Conservation (phyloP, 169 alveolate genomes). For the Fabrea salina region DNA sequence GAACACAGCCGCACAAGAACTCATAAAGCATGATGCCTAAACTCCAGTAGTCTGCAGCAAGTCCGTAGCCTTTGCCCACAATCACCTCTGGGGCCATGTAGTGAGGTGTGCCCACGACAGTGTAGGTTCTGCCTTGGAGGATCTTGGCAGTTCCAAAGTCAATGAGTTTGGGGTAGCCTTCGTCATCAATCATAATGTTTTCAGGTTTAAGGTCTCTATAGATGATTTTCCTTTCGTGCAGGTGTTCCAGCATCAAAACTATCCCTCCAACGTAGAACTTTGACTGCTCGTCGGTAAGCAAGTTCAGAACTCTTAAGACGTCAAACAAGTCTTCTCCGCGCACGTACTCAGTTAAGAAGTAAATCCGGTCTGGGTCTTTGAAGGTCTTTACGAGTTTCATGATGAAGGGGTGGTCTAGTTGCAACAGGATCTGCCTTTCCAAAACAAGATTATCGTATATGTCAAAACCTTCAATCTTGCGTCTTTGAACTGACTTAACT, state of each 20-base stretch:
- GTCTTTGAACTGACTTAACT: constrained; percentile 18
- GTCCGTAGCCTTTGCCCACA: constrained; percentile 70
- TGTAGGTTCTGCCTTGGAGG: constrained; percentile 37
- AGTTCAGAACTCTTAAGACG: constrained; percentile 47
- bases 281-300: constrained; percentile 46
- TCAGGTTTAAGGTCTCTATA: constrained; percentile 79
- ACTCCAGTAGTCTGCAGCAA: constrained; percentile 79
- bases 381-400: constrained; percentile 71
- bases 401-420: constrained; percentile 57
- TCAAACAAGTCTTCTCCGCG: constrained; percentile 68
- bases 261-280: constrained; percentile 56
- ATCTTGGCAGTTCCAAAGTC: constrained; percentile 70
- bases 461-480: constrained; percentile 14
- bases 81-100: constrained; percentile 73
- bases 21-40: constrained; percentile 80
- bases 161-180: constrained; percentile 58
- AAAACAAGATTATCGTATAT: constrained; percentile 32
- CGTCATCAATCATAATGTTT: constrained; percentile 65
- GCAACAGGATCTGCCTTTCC: constrained; percentile 29
- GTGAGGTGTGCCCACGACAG: constrained; percentile 70
- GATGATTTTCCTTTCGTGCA: constrained; percentile 53
- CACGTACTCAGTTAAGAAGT: constrained; percentile 66
- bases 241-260: constrained; percentile 48
- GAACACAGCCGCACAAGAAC: constrained; percentile 76
- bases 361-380: constrained; percentile 53